Percentiles rank a stretch among this genome's conserved stretches.
phyloP scores from a whole-genome alignment of 768 basidiomycete genomes.

The Artomyces pyxidatus region DNA sequence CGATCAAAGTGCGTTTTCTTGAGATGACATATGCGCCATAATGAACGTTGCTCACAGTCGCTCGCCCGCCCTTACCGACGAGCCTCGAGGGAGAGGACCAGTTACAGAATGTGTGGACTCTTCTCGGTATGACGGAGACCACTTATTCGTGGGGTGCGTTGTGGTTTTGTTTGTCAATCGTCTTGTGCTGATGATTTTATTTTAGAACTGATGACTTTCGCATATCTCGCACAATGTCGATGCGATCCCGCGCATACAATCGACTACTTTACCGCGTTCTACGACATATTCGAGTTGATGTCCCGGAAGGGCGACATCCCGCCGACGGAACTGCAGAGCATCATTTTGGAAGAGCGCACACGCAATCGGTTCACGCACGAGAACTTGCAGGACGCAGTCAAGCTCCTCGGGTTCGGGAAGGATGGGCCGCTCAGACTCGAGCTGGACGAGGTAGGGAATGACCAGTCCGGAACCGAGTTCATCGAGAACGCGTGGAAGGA shows the following conservation, averaged over 20 bases:
- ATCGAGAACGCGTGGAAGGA: slow-evolving; percentile 62
- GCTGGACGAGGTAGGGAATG: slow-evolving; percentile 63
- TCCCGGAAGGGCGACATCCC: slow-evolving; percentile 40
- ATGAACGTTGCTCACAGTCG: slow-evolving; percentile 42
- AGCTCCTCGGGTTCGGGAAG: slow-evolving; percentile 57
- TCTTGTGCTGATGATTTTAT: not conserved
- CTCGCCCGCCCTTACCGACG: slow-evolving; percentile 41
- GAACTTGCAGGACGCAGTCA: slow-evolving; percentile 42
- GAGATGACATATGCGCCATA: not conserved
- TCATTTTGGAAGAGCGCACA: slow-evolving; percentile 53
- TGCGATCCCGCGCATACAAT: slow-evolving; percentile 65
- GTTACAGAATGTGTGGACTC: slow-evolving; percentile 32
- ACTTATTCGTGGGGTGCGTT: slow-evolving; percentile 57
- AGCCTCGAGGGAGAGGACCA: slow-evolving; percentile 33
- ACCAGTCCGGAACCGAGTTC: too few relatives aligned
- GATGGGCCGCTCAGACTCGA: slow-evolving; percentile 54
- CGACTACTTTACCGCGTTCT: slow-evolving; percentile 55
- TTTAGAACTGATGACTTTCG: slow-evolving; percentile 67
- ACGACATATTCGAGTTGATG: slow-evolving; percentile 41
- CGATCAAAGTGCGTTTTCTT: slow-evolving; percentile 54
- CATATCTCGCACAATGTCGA: slow-evolving; percentile 72
- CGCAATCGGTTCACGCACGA: slow-evolving; percentile 55
- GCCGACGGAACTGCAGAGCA: slow-evolving; percentile 41
- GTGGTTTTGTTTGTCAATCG: not conserved
- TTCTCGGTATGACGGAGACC: slow-evolving; percentile 58